Base-by-base conservation (phyloP, 2,329 filamentous ascomycete genomes). In the Chlorencoelia australis region DNA sequence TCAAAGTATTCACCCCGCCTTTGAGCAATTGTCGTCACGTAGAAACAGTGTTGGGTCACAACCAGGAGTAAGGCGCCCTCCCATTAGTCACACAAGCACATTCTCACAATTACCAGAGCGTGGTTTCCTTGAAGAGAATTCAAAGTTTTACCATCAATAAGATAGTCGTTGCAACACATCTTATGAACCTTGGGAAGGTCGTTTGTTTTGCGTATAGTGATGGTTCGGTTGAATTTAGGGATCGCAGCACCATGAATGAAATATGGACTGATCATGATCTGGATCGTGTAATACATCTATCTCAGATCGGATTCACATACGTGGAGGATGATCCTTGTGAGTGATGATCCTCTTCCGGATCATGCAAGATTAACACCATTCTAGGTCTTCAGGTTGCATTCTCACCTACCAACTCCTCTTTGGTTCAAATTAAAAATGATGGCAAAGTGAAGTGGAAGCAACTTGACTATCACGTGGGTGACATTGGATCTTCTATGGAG, bases 261-360 rank as follows among this genome's bases (percentile, higher is more conserved):
- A 64, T 88, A 1, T 77, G 74, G 44, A 69, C 72, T 4, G 71
- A 80, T 38, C 68, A 71, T 18, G 79, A 82, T 48, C 60, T 74
- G 6, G 71, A 75, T 28, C 75, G 67, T 30, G 74, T 93, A 20
- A 75, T 72, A 43, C 82, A 75, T 39, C 66, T 93, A 18, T 67
- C 79, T 18, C 84, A 94, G 56, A 76, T 79, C 30, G 86, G 86
- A 2, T 94, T 93, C 57, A 68, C 71, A 5, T 91, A 82, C 53
- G 59, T 71, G 4, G 68, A 78, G 11, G 71, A 77, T 26, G 69
- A 74, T 9, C 72, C 81, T 41, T 79, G 79, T 81, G 59, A 59
- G 70, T 47, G 37, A n/a, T n/a, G n/a, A n/a, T n/a, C n/a, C n/a
- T 30, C 3, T 11, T 15, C 20, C 7, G 8, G 9, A 30, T n/a